A percentile compares a stretch with the other conserved stretches of the same genome.
phyloP scores from a whole-genome alignment of 306 rosid species.

The Cicer arietinum region DNA sequence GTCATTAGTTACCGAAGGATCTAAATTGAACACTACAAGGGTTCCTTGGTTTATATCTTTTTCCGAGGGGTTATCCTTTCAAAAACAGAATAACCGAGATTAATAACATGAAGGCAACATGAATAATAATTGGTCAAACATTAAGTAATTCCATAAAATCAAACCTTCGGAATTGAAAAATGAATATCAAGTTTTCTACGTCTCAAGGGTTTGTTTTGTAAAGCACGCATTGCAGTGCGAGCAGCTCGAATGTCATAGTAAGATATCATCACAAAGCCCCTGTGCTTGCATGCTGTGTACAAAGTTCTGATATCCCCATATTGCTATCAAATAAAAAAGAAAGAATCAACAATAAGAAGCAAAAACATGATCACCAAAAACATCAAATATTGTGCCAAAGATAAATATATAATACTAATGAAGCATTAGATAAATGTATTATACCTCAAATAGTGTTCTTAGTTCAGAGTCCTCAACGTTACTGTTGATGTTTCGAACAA shows the following conservation, averaged over 20 bases:
- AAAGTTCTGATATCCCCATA: slow-evolving; percentile 92
- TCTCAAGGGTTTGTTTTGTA: slow-evolving; percentile 90
- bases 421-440: slow-evolving; percentile 17
- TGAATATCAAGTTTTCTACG: slow-evolving; percentile 96
- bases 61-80: slow-evolving; percentile 91
- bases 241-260: slow-evolving; percentile 95
- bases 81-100: slow-evolving; percentile 45
- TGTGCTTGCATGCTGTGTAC: slow-evolving; percentile 95
- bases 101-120: slow-evolving; percentile 31
- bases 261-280: slow-evolving; percentile 98
- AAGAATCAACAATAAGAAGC: slow-evolving; percentile 28
- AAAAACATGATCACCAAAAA: slow-evolving; percentile 16
- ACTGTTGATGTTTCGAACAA: slow-evolving; percentile 90
- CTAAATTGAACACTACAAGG: slow-evolving; percentile 94
- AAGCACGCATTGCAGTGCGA: slow-evolving; percentile 91
- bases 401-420: slow-evolving; percentile 22
- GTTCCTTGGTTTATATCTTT: slow-evolving; percentile 97
- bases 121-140: slow-evolving; percentile 8
- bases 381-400: slow-evolving; percentile 12
- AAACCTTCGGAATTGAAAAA: slow-evolving; percentile 97
- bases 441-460: slow-evolving; percentile 84
- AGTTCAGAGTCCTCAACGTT: slow-evolving; percentile 87
- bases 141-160: slow-evolving; percentile 35
- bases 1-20: slow-evolving; percentile 89
- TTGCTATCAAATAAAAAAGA: slow-evolving; percentile 62